A percentile compares a stretch with the other conserved stretches of the same genome.
Conservation (phyloP, 75 land plant species). For the Selaginella tamariscina region DNA sequence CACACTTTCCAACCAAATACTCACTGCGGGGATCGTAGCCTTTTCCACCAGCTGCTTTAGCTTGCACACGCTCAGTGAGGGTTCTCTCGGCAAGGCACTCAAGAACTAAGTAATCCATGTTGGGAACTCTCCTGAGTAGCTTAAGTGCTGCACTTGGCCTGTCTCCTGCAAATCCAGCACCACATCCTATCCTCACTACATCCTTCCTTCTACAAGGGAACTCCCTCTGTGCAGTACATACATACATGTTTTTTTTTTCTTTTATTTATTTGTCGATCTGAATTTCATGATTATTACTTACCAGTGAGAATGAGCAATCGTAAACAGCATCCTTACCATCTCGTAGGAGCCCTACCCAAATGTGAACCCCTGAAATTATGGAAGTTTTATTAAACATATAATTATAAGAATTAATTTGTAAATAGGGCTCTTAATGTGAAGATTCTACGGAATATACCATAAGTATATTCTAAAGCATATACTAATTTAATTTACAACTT, state of each 20-base stretch:
- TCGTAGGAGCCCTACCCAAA: no score
- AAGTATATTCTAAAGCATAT: no score
- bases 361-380: no score
- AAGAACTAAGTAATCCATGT: slow-evolving; percentile 66
- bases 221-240: slow-evolving; percentile 33
- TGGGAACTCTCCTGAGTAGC: slow-evolving; percentile 49
- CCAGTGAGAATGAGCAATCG: neutral
- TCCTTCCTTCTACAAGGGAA: slow-evolving; percentile 43
- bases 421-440: no score
- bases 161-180: slow-evolving; percentile 92
- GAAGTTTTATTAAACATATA: no score
- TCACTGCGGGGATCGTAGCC: slow-evolving; percentile 87
- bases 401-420: no score
- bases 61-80: slow-evolving; percentile 55
- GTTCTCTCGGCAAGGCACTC: slow-evolving; percentile 93
- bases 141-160: slow-evolving; percentile 69
- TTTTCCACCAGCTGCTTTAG: slow-evolving; percentile 54
- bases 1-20: no score
- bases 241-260: no score
- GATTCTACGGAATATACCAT: no score
- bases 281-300: neutral
- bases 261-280: neutral
- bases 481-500: no score
- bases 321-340: no score
- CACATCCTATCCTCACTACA: slow-evolving; percentile 67